A percentile compares a stretch with the other conserved stretches of the same genome.
phyloP scores from a whole-genome alignment of 208 protist species.

The Wallacemonas sp. region DNA sequence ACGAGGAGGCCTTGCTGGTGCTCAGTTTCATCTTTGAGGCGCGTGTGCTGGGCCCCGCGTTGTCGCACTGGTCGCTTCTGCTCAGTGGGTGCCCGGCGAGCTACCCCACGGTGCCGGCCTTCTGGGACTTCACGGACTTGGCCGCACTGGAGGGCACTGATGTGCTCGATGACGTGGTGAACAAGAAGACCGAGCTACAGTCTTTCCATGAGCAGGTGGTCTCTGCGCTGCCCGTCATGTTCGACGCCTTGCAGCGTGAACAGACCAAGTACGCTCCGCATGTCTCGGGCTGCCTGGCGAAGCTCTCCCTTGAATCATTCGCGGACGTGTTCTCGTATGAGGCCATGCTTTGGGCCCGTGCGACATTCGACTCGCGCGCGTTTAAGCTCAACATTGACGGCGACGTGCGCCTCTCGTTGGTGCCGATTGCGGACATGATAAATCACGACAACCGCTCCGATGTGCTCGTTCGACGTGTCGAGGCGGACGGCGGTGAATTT shows the following conservation, averaged over 20 bases:
- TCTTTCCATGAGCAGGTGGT: conserved; percentile 47
- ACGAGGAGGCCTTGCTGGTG: conserved; percentile 81
- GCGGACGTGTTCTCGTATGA: conserved; percentile 47
- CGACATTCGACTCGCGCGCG: conserved; percentile 88
- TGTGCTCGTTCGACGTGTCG: conserved; percentile 77
- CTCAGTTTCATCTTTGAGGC: conserved; percentile 79
- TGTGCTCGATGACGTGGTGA: conserved; percentile 79
- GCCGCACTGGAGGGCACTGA: conserved; percentile 74
- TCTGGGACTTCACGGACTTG: conserved; percentile 68
- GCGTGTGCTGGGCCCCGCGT: conserved; percentile 36
- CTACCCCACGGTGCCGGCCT: conserved; percentile 76
- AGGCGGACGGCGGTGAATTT: conserved; percentile 68
- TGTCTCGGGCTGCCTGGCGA: too few relatives aligned
- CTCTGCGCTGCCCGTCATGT: conserved; percentile 30
- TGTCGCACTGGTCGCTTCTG: conserved; percentile 71
- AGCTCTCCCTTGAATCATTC: conserved; percentile 19
- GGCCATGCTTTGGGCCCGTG: conserved; percentile 74
- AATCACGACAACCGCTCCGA: conserved; percentile 85
- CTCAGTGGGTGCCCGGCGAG: conserved; percentile 48
- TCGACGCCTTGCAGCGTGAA: conserved; percentile 20
- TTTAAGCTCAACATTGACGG: conserved; percentile 90
- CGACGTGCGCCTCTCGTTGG: conserved; percentile 57
- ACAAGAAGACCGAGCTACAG: conserved; percentile 47
- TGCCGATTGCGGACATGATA: conserved; percentile 89
- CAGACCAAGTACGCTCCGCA: background rate